phyloP scores from a whole-genome alignment of 2,329 filamentous ascomycete species.

The Didymella lethalis region DNA sequence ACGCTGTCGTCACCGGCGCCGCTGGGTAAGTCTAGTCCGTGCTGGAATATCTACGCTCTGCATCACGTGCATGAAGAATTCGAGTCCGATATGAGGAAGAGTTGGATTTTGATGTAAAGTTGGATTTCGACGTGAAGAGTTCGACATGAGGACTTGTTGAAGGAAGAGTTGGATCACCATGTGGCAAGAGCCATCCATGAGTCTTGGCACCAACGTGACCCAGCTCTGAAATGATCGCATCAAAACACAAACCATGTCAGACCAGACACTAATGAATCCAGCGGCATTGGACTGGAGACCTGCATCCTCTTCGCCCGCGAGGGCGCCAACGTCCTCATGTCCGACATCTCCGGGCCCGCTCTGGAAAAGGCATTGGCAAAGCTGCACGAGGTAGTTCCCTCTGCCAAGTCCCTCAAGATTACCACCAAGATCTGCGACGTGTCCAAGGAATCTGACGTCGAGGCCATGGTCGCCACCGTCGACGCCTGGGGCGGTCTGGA shows the following conservation, averaged over 20 bases:
- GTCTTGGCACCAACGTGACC: constrained; percentile 7
- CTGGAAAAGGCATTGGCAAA: constrained; percentile 79
- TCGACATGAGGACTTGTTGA: no score
- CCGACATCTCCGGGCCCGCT: constrained; percentile 81
- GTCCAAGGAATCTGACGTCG: constrained; percentile 81
- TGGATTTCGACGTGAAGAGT: not conserved
- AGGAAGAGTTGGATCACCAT: no score
- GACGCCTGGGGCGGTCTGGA: constrained; percentile 89
- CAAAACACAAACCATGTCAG: not conserved
- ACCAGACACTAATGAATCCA: constrained; percentile 49
- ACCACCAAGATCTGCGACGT: constrained; percentile 78
- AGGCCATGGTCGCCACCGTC: constrained; percentile 75
- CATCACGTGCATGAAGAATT: not conserved
- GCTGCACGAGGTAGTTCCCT: constrained; percentile 74
- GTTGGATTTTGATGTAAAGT: not conserved
- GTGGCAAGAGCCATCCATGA: not conserved
- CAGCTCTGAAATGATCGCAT: not conserved
- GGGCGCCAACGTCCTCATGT: constrained; percentile 84
- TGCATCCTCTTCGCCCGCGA: constrained; percentile 88
- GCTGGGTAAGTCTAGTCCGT: constrained; percentile 72
- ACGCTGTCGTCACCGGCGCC: constrained; percentile 81
- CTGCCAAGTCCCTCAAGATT: constrained; percentile 57
- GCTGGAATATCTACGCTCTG: not conserved
- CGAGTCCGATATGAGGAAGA: no score
- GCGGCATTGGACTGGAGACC: constrained; percentile 93